phyloP scores from a whole-genome alignment of 2,329 filamentous ascomycete species.

The Helotiales sp. region DNA sequence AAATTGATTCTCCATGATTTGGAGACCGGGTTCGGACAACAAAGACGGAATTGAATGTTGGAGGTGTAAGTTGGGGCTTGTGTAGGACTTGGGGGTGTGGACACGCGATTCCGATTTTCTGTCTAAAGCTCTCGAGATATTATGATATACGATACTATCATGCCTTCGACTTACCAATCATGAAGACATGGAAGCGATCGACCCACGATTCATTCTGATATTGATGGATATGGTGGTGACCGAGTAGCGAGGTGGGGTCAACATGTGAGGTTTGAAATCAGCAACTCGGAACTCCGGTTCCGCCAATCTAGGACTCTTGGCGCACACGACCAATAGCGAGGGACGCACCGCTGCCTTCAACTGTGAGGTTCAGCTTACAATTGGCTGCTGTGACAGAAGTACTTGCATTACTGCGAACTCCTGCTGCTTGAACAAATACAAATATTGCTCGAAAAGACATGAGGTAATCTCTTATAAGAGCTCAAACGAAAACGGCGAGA shows the following conservation, averaged over 20 bases:
- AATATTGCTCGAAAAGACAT: background rate
- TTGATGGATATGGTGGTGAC: background rate
- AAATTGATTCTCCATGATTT: background rate
- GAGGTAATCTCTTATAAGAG: background rate
- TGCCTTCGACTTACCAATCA: background rate
- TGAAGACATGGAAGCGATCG: background rate
- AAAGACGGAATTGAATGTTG: constrained; percentile 5
- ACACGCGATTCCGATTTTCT: background rate
- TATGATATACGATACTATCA: background rate
- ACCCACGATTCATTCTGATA: background rate
- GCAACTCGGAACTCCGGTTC: constrained; percentile 20
- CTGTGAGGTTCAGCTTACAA: background rate
- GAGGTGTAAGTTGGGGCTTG: background rate
- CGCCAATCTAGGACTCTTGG: background rate
- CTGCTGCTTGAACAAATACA: background rate
- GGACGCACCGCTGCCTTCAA: background rate
- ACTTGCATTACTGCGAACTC: background rate
- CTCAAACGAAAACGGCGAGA: background rate
- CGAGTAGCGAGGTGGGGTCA: background rate
- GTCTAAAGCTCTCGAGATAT: background rate
- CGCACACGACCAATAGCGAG: background rate
- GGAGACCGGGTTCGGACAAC: background rate
- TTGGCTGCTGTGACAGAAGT: background rate
- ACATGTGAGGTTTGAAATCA: background rate
- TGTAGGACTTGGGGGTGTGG: background rate